Evolutionary conservation across 352 stramenopile species (phyloP), one percentile per base, ranked within the genome.

Genomic region (Saprolegnia diclina): DNA sequence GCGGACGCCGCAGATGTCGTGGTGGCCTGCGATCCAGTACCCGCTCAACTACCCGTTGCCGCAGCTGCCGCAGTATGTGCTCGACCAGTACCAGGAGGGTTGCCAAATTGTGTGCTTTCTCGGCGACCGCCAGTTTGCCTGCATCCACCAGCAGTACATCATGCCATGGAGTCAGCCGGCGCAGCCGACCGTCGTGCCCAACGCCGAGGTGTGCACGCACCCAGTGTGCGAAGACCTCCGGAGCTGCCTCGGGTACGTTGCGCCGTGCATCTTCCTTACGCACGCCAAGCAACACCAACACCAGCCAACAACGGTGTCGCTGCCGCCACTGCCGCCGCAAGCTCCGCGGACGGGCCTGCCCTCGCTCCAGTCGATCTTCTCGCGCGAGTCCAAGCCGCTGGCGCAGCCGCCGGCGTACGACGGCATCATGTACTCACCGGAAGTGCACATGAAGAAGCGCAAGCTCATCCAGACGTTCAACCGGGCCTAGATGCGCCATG

Each of bases 391-490:
- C 18, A 52, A 69, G 26, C 22, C 63, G 16, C 19, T 52, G 16
- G 7, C 57, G 5, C 16, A 45, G 1, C 5, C 61, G 13, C 24
- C 24, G n/a, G 37, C 53, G 14, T 69, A 48, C 24, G 63, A 69
- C 32, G 63, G 63, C 29, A 52, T 24, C 14, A 61, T 69, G 14
- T 19, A 45, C 26, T 61, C 42, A 14, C 63, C 63, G 21, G 63
- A 69, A 46, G 63, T 69, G 7, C 63, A 69, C 53, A 54, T 69
- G 63, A 69, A 69, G 48, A 69, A 69, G 63, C 63, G 63, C 32
- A 69, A 69, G 40, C 32, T 69, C 13, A 69, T 69, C 38, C 63
- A 69, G 35, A 59, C 52, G 13, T 59, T 59, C 52, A 59, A 59
- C n/a, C 24, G 52, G 52, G 52, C 52, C 4, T 59, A 59, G 52